Conservation (phyloP, 1,284 basidiomycete species). For the Ustilago sp. region DNA sequence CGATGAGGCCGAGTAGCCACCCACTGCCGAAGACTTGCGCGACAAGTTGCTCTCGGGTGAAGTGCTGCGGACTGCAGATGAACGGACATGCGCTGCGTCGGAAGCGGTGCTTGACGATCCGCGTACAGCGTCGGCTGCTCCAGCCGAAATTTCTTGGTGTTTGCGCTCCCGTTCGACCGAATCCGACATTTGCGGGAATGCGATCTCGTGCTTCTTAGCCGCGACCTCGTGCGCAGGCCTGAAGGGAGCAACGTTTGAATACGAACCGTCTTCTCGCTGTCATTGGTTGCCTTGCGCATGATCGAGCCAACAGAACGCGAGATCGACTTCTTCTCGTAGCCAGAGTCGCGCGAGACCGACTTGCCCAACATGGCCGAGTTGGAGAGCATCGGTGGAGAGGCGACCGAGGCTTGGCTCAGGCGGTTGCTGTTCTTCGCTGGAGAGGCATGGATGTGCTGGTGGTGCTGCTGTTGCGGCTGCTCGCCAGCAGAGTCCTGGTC, state of each 20-base stretch:
- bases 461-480: slow-evolving; percentile 6
- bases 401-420: slow-evolving; percentile 1
- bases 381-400: slow-evolving; percentile 13
- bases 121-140: not conserved
- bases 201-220: slow-evolving; percentile 23
- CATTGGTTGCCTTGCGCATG: slow-evolving; percentile 41
- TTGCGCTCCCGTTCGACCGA: slow-evolving; percentile 3
- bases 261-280: slow-evolving; percentile 47
- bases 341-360: slow-evolving; percentile 34
- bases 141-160: not conserved
- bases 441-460: not conserved
- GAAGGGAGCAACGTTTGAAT: slow-evolving; percentile 10
- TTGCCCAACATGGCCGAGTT: slow-evolving; percentile 24
- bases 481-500: slow-evolving; percentile 27
- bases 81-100: not conserved
- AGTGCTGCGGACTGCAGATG: slow-evolving; percentile 14
- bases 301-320: slow-evolving; percentile 45
- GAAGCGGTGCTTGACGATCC: not conserved
- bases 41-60: slow-evolving; percentile 40
- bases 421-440: slow-evolving; percentile 21
- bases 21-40: slow-evolving; percentile 36
- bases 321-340: slow-evolving; percentile 36
- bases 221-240: not conserved
- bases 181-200: slow-evolving; percentile 17
- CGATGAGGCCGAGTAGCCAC: slow-evolving; percentile 30